Evolutionary conservation across 2,329 filamentous ascomycete species (phyloP), one percentile per base, ranked within the genome.

Genomic region (Arachnomyces sp.): DNA sequence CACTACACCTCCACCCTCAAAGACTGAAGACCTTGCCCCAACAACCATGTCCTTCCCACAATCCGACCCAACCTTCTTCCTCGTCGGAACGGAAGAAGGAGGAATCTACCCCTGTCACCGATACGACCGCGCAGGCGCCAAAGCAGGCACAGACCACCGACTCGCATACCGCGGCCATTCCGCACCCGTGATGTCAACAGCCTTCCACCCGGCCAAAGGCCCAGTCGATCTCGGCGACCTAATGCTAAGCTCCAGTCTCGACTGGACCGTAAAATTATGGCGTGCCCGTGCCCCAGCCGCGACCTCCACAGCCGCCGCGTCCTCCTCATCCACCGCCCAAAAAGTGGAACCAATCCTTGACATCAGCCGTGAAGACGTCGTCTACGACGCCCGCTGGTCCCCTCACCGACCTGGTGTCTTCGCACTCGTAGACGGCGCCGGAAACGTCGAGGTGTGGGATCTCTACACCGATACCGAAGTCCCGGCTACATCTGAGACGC

Each of bases 181-280:
- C 11, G 92, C 88, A 3, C 92, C 92, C 0, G 88, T 98, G 54
- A 95, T 95, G 82, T 92, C 86, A 4, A 82, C 95, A 9, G 84
- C 92, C 60, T 98, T 96, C 69, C 92, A 98, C 59, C 92, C 92
- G 2, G 84, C 87, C 3, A 80, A 86, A 39, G 93, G 92, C 1
- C 88, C 89, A 2, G 82, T 98, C 38, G 93, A 98, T 63, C 79
- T 98, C 4, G 89, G 90, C 18, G 93, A 98, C 56, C 71, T 98
- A 4, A 86, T 96, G 44, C 77, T 98, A 36, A 89, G 84, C n/a
- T 85, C 86, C 3, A 90, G 85, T 32, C 73, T 98, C 6, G 92
- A 98, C 68, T 98, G 92, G 92, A 93, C 84, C 52, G 88, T 95
- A 52, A 95, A 94, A 67, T 72, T 98, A 12, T 98, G 92, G 92